phyloP scores from a whole-genome alignment of 177 flowering plant species.

The Telopea speciosissima region DNA sequence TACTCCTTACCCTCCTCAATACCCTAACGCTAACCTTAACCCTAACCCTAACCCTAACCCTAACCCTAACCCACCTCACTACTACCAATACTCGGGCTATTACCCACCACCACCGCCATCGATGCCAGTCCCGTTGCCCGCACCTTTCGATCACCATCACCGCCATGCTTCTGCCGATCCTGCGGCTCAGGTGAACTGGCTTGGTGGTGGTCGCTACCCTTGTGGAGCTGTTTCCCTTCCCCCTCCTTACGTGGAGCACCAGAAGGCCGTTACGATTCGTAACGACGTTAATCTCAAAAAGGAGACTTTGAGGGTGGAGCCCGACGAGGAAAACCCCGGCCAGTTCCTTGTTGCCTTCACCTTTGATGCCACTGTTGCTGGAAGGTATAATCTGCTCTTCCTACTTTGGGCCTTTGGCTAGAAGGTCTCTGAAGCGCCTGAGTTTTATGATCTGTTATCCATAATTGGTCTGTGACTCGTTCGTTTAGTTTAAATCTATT shows the following conservation, averaged over 20 bases:
- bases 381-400: conserved; percentile 41
- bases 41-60: no score
- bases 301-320: conserved; percentile 71
- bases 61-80: conserved; percentile 47
- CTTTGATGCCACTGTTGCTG: conserved; percentile 87
- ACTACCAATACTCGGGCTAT: conserved; percentile 56
- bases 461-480: not conserved
- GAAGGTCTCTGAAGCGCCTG: not conserved
- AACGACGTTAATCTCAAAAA: conserved; percentile 92
- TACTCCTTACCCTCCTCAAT: conserved; percentile 65
- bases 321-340: conserved; percentile 78
- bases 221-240: conserved; percentile 42
- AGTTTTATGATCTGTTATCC: no score
- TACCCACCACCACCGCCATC: conserved; percentile 47
- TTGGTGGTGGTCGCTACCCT: conserved; percentile 39
- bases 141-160: conserved; percentile 69
- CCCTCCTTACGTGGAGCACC: conserved; percentile 75
- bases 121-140: conserved; percentile 51
- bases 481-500: not conserved
- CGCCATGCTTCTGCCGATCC: conserved; percentile 27
- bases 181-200: conserved; percentile 34
- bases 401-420: no score
- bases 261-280: conserved; percentile 85
- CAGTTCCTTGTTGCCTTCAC: conserved; percentile 66
- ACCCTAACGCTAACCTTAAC: conserved; percentile 51